Percentiles rank a stretch among this genome's conserved stretches.
phyloP scores from a whole-genome alignment of 192 early-diverging fungal species.

The Cetraspora pellucida region DNA sequence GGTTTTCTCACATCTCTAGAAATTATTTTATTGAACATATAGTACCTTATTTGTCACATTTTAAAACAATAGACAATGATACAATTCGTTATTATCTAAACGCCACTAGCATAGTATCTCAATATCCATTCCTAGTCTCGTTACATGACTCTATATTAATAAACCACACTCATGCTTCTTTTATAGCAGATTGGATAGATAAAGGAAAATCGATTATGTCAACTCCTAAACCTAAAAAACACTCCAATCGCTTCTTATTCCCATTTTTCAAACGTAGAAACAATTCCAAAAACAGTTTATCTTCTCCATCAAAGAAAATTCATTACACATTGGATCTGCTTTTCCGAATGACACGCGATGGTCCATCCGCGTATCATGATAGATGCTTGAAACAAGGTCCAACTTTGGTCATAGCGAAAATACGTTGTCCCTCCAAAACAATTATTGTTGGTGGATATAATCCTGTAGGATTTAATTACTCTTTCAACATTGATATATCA shows the following conservation, averaged over 20 bases:
- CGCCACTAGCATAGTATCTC: not conserved
- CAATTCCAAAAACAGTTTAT: not conserved
- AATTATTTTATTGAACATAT: constrained; percentile 5
- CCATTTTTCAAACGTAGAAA: not conserved
- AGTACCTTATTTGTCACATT: constrained; percentile 10
- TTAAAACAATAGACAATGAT: constrained; percentile 9
- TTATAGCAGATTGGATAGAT: constrained; percentile 19
- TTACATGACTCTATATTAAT: constrained; percentile 13
- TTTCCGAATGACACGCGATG: constrained; percentile 14
- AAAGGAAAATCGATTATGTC: not conserved
- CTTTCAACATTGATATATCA: not conserved
- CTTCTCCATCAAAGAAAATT: not conserved
- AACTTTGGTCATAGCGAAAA: not conserved
- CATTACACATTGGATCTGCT: constrained; percentile 14
- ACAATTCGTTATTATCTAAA: not conserved
- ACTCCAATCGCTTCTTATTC: not conserved
- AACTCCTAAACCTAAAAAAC: not conserved
- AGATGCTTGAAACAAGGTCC: constrained; percentile 11
- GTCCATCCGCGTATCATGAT: not conserved
- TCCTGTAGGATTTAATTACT: constrained; percentile 8
- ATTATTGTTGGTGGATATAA: constrained; percentile 18
- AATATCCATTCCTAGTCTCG: not conserved
- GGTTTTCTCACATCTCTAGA: constrained; percentile 6
- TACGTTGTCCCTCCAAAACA: not conserved
- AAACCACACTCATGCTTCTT: not conserved